phyloP scores from a whole-genome alignment of 805 yeast genomes.

The Lipomyces yamadae region DNA sequence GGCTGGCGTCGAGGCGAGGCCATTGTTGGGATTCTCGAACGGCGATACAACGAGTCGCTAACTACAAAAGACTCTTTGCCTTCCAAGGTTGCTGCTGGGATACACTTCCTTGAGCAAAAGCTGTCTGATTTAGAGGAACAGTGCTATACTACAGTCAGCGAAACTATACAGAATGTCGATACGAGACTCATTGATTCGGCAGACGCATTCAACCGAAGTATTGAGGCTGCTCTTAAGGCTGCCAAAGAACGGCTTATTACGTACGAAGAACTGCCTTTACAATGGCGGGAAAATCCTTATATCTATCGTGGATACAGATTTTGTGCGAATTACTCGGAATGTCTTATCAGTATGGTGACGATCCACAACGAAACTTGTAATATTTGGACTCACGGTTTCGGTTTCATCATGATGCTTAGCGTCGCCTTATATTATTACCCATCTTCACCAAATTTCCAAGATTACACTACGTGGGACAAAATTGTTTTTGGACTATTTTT shows the following conservation, averaged over 20 bases:
- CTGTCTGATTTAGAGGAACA: conserved; percentile 45
- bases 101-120: conserved; percentile 45
- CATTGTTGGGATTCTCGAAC: conserved; percentile 42
- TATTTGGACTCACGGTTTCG: conserved; percentile 89
- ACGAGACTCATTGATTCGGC: conserved; percentile 21
- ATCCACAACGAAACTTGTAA: conserved; percentile 88
- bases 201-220: conserved; percentile 25
- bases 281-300: conserved; percentile 91
- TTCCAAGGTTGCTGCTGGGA: conserved; percentile 41
- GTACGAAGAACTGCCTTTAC: conserved; percentile 85
- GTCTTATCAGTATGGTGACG: conserved; percentile 62
- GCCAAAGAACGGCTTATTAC: conserved; percentile 59
- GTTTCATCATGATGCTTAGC: conserved; percentile 63
- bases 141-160: conserved; percentile 35
- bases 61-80: conserved; percentile 35
- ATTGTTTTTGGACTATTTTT: conserved; percentile 67
- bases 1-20: conserved; percentile 46
- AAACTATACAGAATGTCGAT: conserved; percentile 21
- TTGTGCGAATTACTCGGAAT: conserved; percentile 62
- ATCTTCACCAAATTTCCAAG: conserved; percentile 54
- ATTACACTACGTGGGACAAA: conserved; percentile 50
- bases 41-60: conserved; percentile 37
- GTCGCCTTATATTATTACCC: conserved; percentile 70
- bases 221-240: conserved; percentile 37
- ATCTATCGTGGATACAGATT: conserved; percentile 87